These are phyloP conservation scores for Fomitopsis pinicola DNA, from an alignment of 1,284 basidiomycete genomes.

Conservation along the genomic window DNA sequence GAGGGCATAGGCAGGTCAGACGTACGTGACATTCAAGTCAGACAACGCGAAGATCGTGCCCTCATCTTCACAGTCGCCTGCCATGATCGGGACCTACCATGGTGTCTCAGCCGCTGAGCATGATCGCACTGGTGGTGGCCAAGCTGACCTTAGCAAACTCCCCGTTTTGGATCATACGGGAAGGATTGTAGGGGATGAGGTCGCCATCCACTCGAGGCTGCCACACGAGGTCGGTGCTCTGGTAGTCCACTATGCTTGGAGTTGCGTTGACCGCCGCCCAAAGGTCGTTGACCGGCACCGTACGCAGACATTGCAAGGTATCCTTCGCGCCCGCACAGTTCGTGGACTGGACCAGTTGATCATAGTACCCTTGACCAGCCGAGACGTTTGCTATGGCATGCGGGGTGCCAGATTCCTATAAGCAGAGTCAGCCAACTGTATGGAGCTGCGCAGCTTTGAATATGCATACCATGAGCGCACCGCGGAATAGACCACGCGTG, in stretches of 20 bases:
- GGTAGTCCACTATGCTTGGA: constrained; percentile 9
- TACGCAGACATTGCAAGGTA: constrained; percentile 38
- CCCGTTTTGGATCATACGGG: constrained; percentile 26
- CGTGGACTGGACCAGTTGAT: constrained; percentile 27
- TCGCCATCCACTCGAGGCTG: constrained; percentile 31
- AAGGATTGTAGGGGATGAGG: constrained; percentile 23
- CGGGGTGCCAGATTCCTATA: constrained; percentile 29
- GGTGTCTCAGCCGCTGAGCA: not conserved
- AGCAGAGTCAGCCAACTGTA: not conserved
- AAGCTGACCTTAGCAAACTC: constrained; percentile 16
- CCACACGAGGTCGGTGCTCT: constrained; percentile 24
- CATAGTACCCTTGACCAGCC: constrained; percentile 29
- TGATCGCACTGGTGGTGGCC: too few species aligned
- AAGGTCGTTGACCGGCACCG: constrained; percentile 25
- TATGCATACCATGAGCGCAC: constrained; percentile 26
- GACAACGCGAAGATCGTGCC: constrained; percentile 27
- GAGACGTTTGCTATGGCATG: constrained; percentile 27
- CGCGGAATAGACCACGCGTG: constrained; percentile 31
- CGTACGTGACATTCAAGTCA: constrained; percentile 18
- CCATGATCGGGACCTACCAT: not conserved
- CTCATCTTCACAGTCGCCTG: constrained; percentile 31
- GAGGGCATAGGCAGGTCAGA: not conserved
- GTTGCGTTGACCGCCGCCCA: constrained; percentile 27
- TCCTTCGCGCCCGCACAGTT: constrained; percentile 29
- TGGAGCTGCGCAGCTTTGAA: not conserved